Percentiles rank a stretch among this genome's conserved stretches.
phyloP scores from a whole-genome alignment of 2,329 filamentous ascomycete species.

The Whalleya microplaca region DNA sequence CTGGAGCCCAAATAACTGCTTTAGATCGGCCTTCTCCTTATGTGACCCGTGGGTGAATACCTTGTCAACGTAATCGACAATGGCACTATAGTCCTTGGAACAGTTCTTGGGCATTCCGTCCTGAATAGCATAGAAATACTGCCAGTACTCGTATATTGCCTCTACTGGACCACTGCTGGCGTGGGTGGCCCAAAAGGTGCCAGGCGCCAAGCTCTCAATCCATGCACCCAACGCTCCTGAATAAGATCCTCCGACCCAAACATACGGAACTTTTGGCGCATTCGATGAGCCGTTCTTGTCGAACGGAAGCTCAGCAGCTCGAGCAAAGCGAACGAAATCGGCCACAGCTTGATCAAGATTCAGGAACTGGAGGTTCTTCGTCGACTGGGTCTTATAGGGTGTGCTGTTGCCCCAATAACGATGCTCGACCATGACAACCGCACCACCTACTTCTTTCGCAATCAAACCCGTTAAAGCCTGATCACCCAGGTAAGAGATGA shows the following conservation, averaged over 20 bases:
- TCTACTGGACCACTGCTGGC: conserved; percentile 59
- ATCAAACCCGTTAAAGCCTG: conserved; percentile 52
- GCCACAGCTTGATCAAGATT: conserved; percentile 57
- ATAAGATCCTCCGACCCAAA: conserved; percentile 60
- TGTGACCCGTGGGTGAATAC: conserved; percentile 47
- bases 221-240: conserved; percentile 59
- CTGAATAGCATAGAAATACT: conserved; percentile 61
- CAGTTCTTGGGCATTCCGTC: conserved; percentile 62
- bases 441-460: conserved; percentile 56
- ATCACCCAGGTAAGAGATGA: conserved; percentile 55
- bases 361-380: conserved; percentile 57
- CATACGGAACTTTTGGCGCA: conserved; percentile 58
- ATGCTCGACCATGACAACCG: conserved; percentile 60
- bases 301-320: conserved; percentile 56
- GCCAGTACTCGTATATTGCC: conserved; percentile 60
- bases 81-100: conserved; percentile 53
- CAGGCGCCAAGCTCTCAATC: conserved; percentile 55
- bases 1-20: conserved; percentile 55
- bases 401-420: conserved; percentile 62
- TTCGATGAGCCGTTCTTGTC: conserved; percentile 51
- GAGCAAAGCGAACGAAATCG: conserved; percentile 59
- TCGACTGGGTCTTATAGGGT: conserved; percentile 53
- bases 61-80: conserved; percentile 59
- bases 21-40: conserved; percentile 48
- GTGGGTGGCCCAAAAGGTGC: conserved; percentile 64